A percentile compares a stretch with the other conserved stretches of the same genome.
Evolutionary conservation across 306 rosid species (phyloP).

Genomic region (Prunus kanzakura): DNA sequence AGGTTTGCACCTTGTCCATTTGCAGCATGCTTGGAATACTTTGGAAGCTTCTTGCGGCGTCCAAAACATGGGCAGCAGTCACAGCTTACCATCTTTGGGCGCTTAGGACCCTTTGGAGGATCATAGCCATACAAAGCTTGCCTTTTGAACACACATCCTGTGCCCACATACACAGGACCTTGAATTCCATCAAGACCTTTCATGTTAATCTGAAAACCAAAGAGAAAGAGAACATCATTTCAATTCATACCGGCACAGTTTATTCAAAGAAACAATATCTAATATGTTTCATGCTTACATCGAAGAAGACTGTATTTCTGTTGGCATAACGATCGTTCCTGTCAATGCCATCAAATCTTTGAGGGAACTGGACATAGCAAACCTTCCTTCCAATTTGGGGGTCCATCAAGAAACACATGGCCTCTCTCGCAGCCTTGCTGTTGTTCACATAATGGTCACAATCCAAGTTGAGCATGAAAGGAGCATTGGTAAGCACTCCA

Average conservation of each 20-base stretch:
- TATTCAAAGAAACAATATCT: not conserved
- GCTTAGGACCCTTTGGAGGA: slow-evolving; percentile 90
- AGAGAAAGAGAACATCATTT: slow-evolving; percentile 17
- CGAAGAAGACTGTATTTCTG: slow-evolving; percentile 86
- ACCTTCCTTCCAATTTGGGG: slow-evolving; percentile 78
- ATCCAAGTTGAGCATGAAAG: slow-evolving; percentile 90
- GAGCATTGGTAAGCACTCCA: slow-evolving; percentile 87
- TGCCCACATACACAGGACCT: slow-evolving; percentile 95
- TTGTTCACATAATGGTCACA: slow-evolving; percentile 91
- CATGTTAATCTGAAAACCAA: slow-evolving; percentile 79
- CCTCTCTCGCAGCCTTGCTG: slow-evolving; percentile 79
- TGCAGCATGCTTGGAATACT: slow-evolving; percentile 53
- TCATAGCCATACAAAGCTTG: slow-evolving; percentile 88
- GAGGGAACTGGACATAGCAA: slow-evolving; percentile 90
- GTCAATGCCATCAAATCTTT: slow-evolving; percentile 89
- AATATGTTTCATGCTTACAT: slow-evolving; percentile 38
- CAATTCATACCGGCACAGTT: not conserved
- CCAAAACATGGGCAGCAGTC: slow-evolving; percentile 95
- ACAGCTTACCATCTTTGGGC: slow-evolving; percentile 93
- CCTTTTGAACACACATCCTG: slow-evolving; percentile 95
- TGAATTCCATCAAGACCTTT: slow-evolving; percentile 95
- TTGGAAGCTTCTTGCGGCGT: slow-evolving; percentile 69
- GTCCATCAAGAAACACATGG: slow-evolving; percentile 97
- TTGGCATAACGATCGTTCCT: slow-evolving; percentile 88
- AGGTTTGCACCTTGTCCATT: slow-evolving; percentile 61